These are phyloP conservation scores for Cutaneotrichosporon cavernicola DNA, from an alignment of 1,284 basidiomycete genomes.

Conservation along the genomic window DNA sequence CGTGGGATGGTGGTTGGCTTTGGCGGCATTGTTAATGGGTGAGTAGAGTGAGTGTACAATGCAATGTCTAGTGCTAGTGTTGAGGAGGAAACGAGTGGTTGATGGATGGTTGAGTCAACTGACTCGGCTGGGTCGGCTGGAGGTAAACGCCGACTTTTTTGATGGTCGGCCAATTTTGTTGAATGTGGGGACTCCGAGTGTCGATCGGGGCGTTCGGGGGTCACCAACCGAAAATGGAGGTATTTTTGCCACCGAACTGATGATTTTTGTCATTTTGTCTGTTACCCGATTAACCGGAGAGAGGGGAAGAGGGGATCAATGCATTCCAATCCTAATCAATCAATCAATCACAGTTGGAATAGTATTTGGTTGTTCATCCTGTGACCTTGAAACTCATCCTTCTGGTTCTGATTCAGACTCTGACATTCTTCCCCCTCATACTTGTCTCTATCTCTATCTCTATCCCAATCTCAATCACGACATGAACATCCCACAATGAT, in stretches of 20 bases:
- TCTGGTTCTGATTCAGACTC: not conserved
- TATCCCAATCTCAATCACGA: not conserved
- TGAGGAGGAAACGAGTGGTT: not conserved
- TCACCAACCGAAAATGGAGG: too few relatives aligned
- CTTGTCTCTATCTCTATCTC: not conserved
- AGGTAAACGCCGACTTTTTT: not conserved
- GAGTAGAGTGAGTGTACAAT: not conserved
- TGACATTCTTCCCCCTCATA: not conserved
- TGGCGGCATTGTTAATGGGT: not conserved
- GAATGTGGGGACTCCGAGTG: not conserved
- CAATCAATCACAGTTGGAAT: not conserved
- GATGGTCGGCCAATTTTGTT: not conserved
- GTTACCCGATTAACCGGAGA: not conserved
- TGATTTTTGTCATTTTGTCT: not conserved
- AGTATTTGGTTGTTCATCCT: too few relatives aligned
- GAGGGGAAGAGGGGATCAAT: too few relatives aligned
- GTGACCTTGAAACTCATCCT: not conserved
- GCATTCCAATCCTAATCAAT: too few relatives aligned
- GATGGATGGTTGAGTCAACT: not conserved
- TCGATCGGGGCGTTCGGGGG: not conserved
- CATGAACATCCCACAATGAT: slow-evolving; percentile 4
- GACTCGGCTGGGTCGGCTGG: not conserved
- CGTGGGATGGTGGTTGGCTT: not conserved
- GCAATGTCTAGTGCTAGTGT: too few relatives aligned
- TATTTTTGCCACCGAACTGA: too few relatives aligned